Evolutionary conservation across 139 green algal species (phyloP).

Genomic region (Chlamydomonas applanata): DNA sequence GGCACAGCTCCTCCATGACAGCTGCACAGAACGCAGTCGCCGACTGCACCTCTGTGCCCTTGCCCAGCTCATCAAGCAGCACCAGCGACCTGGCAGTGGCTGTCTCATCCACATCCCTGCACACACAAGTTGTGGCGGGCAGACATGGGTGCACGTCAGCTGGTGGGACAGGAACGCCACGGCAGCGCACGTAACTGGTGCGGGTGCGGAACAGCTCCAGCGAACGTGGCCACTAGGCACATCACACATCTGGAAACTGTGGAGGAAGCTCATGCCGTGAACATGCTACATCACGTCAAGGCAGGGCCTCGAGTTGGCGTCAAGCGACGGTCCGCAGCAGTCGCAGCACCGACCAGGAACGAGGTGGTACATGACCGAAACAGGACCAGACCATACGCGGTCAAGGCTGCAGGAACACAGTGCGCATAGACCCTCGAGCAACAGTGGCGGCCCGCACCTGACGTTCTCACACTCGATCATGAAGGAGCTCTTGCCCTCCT

Average conservation of each 20-base stretch:
- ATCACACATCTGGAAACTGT: no score
- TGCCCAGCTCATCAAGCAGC: slow-evolving; percentile 89
- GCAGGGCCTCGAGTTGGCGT: no score
- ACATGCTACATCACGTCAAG: no score
- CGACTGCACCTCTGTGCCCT: slow-evolving; percentile 81
- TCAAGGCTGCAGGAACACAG: neutral
- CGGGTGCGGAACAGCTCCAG: no score
- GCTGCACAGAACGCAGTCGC: slow-evolving; percentile 64
- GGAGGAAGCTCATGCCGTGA: no score
- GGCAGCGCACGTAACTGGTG: no score
- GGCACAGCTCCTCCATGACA: slow-evolving; percentile 65
- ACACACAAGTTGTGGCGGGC: neutral
- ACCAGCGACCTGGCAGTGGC: slow-evolving; percentile 57
- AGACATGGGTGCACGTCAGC: no score
- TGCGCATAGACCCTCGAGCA: neutral
- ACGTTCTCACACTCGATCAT: slow-evolving; percentile 85
- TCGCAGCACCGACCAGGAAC: no score
- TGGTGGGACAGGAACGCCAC: no score
- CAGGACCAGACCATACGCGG: neutral
- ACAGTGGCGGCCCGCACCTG: slow-evolving; percentile 12
- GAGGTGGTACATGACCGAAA: neutral
- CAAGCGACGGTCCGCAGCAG: no score
- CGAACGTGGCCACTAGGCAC: no score
- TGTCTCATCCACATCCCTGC: slow-evolving; percentile 47
- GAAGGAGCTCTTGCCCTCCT: slow-evolving; percentile 78